Evolutionary conservation across 139 green algal species (phyloP).

Genomic region (Picochlorum sp.): DNA sequence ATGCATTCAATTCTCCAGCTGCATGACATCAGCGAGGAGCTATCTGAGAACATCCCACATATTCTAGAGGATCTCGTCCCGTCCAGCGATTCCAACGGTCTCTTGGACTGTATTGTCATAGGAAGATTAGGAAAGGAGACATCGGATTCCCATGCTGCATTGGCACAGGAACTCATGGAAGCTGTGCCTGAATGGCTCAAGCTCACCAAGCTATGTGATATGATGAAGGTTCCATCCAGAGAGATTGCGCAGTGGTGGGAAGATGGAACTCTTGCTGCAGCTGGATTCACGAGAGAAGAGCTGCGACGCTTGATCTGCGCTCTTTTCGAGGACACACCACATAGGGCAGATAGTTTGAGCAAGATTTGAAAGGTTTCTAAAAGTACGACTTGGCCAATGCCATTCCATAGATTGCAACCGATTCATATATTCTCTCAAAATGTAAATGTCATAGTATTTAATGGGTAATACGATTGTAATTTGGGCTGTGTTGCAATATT

Average conservation of each 20-base stretch:
- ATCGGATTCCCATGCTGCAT: background rate
- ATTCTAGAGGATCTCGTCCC: constrained; percentile 14
- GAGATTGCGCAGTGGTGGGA: constrained; percentile 7
- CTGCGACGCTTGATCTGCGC: constrained; percentile 27
- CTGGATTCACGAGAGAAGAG: constrained; percentile 12
- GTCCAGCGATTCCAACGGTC: background rate
- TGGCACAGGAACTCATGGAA: too few relatives aligned
- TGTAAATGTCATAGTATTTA: too few relatives aligned
- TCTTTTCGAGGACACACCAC: constrained; percentile 41
- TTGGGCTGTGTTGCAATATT: too few relatives aligned
- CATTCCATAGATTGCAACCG: too few relatives aligned
- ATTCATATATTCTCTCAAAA: too few relatives aligned
- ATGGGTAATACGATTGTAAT: too few relatives aligned
- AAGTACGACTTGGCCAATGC: too few relatives aligned
- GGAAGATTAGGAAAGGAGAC: background rate
- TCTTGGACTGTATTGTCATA: background rate
- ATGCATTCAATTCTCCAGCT: constrained; percentile 30
- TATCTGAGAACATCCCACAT: constrained; percentile 38
- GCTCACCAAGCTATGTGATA: constrained; percentile 5
- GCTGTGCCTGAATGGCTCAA: background rate
- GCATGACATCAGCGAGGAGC: constrained; percentile 37
- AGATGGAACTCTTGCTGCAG: background rate
- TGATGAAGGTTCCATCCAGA: constrained; percentile 1
- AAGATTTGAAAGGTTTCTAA: background rate
- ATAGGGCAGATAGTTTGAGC: constrained; percentile 6